Conservation (phyloP, 2,329 filamentous ascomycete genomes). For the Cladophialophora immunda region DNA sequence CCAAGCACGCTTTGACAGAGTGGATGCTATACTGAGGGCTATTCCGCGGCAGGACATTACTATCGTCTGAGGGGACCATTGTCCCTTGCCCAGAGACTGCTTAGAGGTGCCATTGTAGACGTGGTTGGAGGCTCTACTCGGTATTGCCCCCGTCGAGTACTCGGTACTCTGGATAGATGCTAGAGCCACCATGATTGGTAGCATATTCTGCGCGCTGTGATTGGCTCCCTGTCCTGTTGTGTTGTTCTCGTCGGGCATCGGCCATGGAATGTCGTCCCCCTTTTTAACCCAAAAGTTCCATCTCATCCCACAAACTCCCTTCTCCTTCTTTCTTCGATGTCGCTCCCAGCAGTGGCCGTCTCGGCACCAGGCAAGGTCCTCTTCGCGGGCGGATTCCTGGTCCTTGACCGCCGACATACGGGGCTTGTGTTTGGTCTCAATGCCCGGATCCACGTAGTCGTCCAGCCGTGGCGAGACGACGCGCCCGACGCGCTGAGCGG, state of each 20-base stretch:
- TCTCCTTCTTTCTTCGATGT: constrained; percentile 21
- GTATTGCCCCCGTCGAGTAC: no score
- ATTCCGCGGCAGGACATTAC: background rate
- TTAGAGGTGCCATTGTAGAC: background rate
- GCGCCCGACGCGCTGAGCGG: constrained; percentile 28
- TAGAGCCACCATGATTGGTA: background rate
- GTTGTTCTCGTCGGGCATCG: background rate
- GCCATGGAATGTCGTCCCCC: background rate
- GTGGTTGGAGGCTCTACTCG: background rate
- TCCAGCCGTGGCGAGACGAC: constrained; percentile 54
- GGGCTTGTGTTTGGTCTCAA: constrained; percentile 73
- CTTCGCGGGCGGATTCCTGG: constrained; percentile 91
- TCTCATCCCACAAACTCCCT: background rate
- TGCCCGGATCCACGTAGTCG: constrained; percentile 69
- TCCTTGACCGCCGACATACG: constrained; percentile 86
- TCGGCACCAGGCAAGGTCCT: constrained; percentile 97
- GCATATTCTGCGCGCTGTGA: background rate
- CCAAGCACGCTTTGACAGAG: background rate
- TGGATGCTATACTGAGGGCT: background rate
- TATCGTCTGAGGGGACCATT: background rate
- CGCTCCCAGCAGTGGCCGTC: constrained; percentile 63
- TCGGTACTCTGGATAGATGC: no score
- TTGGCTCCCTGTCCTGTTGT: background rate
- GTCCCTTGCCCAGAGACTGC: background rate
- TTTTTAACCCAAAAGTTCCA: background rate